These are phyloP conservation scores for Echinosophora koreensis DNA, from an alignment of 306 rosid genomes.

Conservation along the genomic window DNA sequence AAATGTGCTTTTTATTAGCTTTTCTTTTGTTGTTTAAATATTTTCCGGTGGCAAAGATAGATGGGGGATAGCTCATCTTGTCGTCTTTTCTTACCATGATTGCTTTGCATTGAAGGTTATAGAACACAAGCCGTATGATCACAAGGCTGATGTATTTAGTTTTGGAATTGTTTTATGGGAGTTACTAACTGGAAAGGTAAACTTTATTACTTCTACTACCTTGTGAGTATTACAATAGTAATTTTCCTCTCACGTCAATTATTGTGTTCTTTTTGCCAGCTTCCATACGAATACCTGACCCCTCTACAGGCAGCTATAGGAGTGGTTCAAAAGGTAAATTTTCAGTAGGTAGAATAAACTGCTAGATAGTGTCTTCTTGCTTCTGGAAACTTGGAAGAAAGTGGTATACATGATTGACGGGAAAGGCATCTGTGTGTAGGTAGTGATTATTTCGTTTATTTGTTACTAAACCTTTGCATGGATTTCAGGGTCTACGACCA, in stretches of 20 bases:
- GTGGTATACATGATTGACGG: conserved; percentile 15
- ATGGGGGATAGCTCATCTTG: conserved; percentile 48
- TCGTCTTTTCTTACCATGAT: conserved; percentile 61
- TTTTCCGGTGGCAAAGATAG: conserved; percentile 34
- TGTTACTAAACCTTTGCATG: conserved; percentile 17
- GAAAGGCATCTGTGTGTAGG: background rate
- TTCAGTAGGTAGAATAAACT: conserved; percentile 34
- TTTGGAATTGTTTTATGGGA: conserved; percentile 96
- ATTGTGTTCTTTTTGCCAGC: conserved; percentile 65
- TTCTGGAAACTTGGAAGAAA: conserved; percentile 2
- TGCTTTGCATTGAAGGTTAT: conserved; percentile 91
- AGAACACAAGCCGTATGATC: conserved; percentile 98
- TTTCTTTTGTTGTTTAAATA: conserved; percentile 17
- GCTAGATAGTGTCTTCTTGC: conserved; percentile 20
- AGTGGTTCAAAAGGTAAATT: conserved; percentile 86
- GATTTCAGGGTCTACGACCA: conserved; percentile 83
- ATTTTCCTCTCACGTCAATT: background rate
- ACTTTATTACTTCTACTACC: conserved; percentile 24
- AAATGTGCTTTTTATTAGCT: conserved; percentile 2
- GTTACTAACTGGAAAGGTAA: conserved; percentile 92
- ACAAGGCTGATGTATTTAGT: conserved; percentile 98
- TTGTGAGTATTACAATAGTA: background rate
- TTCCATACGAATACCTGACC: conserved; percentile 89
- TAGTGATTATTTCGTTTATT: conserved; percentile 28
- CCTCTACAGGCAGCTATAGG: conserved; percentile 99